These are phyloP conservation scores for Cenchrus americanus DNA, from an alignment of 176 grass and related monocot species.

Conservation along the genomic window DNA sequence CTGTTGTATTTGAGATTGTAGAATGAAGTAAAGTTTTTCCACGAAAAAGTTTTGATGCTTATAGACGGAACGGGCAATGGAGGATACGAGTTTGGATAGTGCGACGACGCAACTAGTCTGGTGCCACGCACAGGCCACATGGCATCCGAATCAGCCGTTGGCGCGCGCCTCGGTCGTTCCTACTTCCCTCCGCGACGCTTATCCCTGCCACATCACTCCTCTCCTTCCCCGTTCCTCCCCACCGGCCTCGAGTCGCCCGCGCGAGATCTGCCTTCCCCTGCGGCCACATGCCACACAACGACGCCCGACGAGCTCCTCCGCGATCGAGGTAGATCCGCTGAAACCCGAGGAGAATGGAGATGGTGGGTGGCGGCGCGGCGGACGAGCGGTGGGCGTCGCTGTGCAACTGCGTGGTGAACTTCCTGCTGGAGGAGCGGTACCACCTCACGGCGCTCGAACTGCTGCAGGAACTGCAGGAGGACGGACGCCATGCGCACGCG, in stretches of 20 bases:
- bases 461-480: conserved; percentile 89
- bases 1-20: too few species aligned
- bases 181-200: background rate
- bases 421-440: conserved; percentile 89
- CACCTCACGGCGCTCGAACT: conserved; percentile 94
- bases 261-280: conserved; percentile 35
- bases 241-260: conserved; percentile 3
- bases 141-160: conserved; percentile 2
- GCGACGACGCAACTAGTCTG: too few species aligned
- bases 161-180: background rate
- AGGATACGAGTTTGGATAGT: too few species aligned
- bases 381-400: conserved; percentile 83
- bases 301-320: background rate
- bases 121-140: background rate
- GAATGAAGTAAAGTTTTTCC: too few species aligned
- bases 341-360: conserved; percentile 34
- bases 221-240: background rate
- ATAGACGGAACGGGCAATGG: too few species aligned
- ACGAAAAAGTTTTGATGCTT: too few species aligned
- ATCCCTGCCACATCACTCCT: background rate
- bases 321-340: conserved; percentile 13
- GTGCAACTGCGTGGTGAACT: conserved; percentile 99
- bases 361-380: conserved; percentile 33
- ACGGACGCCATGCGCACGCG: conserved; percentile 81
- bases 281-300: conserved; percentile 16